Evolutionary conservation across 2,329 filamentous ascomycete species (phyloP), one percentile per base, ranked within the genome.

Genomic region (Epichloe bromicola): DNA sequence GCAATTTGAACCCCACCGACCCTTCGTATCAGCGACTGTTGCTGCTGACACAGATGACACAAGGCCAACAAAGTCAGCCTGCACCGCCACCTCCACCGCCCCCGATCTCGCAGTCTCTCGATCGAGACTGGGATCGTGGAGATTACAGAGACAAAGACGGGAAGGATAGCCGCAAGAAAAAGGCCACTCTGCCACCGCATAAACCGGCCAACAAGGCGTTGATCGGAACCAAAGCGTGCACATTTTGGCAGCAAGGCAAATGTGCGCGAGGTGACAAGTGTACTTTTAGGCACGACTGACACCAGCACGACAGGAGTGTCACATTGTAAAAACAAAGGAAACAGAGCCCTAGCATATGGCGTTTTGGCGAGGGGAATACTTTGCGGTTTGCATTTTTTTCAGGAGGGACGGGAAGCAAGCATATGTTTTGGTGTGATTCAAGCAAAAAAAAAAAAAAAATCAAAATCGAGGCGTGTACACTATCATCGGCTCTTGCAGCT

Each of bases 251-350:
- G 52, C 78, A 85, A 61, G 84, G 84, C 14, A 82, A 82, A 61
- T 88, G 85, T 66, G 79, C 78, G 6, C 83, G 86, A 62, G 85
- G 85, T 20, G 82, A 84, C 37, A 80, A 81, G 59, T 88, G 85
- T 68, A 87, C 84, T 2, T 88, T 84, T 64, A 75, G 83, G 51
- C 85, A 88, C 61, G 82, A 86, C 47, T 69, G 51, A 50, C 30
- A 40, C 14, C 15, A 42, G 19, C 30, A 19, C 30, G 46, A 20
- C 12, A 34, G 2, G 40, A 19, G 20, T 23, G 11, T 34, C 15
- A 19, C 14, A 39, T 17, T n/a, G 44, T 36, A 41, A 19, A 45
- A 36, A 33, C 12, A 19, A 40, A 10, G 4, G 26, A n/a, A 39
- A 26, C 11, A 34, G 39, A n/a, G 38, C 12, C 41, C 30, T 43